A percentile compares a stretch with the other conserved stretches of the same genome.
Evolutionary conservation across 106 monocot genomes (phyloP).

Genomic region (Platanthera guangdongensis): DNA sequence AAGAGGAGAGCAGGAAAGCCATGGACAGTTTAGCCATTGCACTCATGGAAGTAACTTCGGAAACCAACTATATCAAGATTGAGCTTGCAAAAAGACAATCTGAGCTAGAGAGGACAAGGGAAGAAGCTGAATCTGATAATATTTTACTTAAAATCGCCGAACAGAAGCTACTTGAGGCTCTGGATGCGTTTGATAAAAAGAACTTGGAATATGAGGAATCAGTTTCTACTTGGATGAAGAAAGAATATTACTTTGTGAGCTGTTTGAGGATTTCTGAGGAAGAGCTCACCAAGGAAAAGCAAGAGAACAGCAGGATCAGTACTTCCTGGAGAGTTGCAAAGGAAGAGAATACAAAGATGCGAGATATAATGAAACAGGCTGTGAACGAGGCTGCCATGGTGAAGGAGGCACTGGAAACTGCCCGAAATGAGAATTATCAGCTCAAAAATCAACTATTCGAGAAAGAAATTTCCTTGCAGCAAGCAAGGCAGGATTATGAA

Average conservation of each 20-base stretch:
- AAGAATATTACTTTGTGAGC: conserved; percentile 51
- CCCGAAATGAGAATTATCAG: conserved; percentile 54
- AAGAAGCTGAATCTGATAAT: conserved; percentile 1
- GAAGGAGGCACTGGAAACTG: conserved; percentile 76
- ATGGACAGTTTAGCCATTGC: conserved; percentile 4
- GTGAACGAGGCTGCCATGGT: conserved; percentile 55
- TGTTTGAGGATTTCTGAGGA: conserved; percentile 59
- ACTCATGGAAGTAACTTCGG: conserved; percentile 3
- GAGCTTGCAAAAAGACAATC: conserved; percentile 9
- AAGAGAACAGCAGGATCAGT: conserved; percentile 36
- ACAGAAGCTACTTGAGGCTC: conserved; percentile 19
- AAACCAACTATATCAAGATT: conserved; percentile 11
- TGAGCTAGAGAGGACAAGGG: conserved; percentile 13
- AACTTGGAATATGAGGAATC: conserved; percentile 59
- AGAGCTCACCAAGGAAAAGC: conserved; percentile 32
- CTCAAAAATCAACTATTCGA: conserved; percentile 39
- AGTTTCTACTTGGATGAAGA: conserved; percentile 39
- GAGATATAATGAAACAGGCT: conserved; percentile 79
- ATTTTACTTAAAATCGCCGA: conserved; percentile 22
- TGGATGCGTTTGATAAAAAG: conserved; percentile 32
- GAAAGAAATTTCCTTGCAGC: conserved; percentile 31
- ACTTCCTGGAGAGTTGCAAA: conserved; percentile 35
- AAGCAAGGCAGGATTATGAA: conserved; percentile 31
- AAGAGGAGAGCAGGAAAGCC: conserved; percentile 8
- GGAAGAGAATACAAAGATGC: conserved; percentile 51